These are phyloP conservation scores for Lepraria neglecta DNA, from an alignment of 495 filamentous ascomycete species.

Conservation along the genomic window DNA sequence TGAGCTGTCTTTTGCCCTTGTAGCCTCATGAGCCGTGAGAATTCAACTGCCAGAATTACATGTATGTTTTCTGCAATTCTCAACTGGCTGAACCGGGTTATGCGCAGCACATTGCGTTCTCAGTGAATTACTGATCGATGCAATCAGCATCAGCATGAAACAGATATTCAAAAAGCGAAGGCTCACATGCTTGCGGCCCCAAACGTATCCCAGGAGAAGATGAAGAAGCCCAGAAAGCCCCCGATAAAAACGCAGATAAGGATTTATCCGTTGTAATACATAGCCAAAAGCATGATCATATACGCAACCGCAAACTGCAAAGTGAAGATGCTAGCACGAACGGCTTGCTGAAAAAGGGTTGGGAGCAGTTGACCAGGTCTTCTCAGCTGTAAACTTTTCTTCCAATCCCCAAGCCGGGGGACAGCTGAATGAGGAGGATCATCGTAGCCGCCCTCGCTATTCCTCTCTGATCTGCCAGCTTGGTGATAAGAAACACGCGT, in stretches of 20 bases:
- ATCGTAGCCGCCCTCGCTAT: background rate
- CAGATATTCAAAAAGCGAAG: too few species aligned
- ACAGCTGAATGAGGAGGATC: constrained; percentile 10
- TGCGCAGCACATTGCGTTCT: background rate
- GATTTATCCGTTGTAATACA: constrained; percentile 54
- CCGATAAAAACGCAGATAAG: constrained; percentile 19
- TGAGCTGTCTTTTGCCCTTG: too few species aligned
- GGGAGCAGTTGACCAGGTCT: background rate
- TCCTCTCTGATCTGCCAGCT: constrained; percentile 53
- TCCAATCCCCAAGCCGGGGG: background rate
- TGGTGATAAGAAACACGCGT: constrained; percentile 59
- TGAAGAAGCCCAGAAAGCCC: constrained; percentile 16
- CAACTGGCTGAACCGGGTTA: too few species aligned
- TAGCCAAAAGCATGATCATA: constrained; percentile 63
- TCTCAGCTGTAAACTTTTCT: background rate
- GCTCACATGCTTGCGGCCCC: background rate
- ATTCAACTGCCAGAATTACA: too few species aligned
- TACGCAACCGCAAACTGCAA: constrained; percentile 65
- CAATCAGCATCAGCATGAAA: too few species aligned
- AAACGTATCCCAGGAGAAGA: constrained; percentile 19
- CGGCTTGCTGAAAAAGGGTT: constrained; percentile 43
- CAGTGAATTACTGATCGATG: too few species aligned
- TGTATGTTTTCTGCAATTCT: too few species aligned
- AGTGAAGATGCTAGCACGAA: constrained; percentile 59
- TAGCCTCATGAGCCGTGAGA: too few species aligned